Base-by-base conservation (phyloP, 148 eudicot genomes). In the Dysphania ambrosioides region DNA sequence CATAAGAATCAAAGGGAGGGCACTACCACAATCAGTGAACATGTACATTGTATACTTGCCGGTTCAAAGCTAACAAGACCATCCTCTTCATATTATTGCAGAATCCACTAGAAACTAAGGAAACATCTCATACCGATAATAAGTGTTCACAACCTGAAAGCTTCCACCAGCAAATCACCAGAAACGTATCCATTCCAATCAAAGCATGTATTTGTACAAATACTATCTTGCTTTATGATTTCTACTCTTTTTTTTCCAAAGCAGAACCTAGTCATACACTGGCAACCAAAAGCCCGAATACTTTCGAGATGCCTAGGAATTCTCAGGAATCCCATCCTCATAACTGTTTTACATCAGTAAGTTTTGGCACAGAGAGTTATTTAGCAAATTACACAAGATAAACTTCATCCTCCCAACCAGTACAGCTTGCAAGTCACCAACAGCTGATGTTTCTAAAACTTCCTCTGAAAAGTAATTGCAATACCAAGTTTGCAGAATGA, bases 161-260 rank as follows among this genome's bases (percentile, higher is more conserved):
- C 24, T 55, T 66, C 29, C 51, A 41, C 65, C 57, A 34, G 30
- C 18, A 16, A n/a, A n/a, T 10, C 19, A 66, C 8, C 35, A 70
- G 19, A 23, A 60, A 42, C 66, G 19, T 53, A 62, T 63, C 42
- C 41, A 69, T 55, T 75, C 32, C 62, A 56, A 66, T 68, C 70
- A 75, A 71, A 71, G 75, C 70, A 71, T 47, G 68, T 65, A 64
- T 71, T 64, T 71, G 72, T 75, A 80, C 82, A 75, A 51, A 64
- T 40, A 75, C 63, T 41, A 75, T 49, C 72, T 30, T 62, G 75
- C 79, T 79, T n/a, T 36, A 38, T 55, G 40, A 16, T 57, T 41
- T 73, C 68, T 73, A 51, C 53, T 51, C 58, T 21, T 21, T 41
- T 21, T 8, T 62, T 44, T 18, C 32, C 66, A 24, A 34, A 32